phyloP scores from a whole-genome alignment of 1,139 yeast genomes.

The Nakaseomyces glabratus region DNA sequence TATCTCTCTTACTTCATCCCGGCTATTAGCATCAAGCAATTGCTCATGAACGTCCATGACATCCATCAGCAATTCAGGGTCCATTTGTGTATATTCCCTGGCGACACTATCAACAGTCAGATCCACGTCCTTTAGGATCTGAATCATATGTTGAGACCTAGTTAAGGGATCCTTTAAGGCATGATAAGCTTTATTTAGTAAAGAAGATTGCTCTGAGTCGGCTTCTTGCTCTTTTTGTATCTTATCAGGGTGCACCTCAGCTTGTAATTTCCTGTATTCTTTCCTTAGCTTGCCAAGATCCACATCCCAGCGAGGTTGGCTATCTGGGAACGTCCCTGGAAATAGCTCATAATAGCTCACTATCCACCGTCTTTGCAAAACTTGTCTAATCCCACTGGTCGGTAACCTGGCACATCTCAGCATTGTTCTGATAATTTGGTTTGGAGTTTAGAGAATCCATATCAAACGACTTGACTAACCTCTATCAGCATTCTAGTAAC shows the following conservation, averaged over 20 bases:
- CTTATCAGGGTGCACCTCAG: conserved; percentile 73
- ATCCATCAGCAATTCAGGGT: conserved; percentile 57
- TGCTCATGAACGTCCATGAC: conserved; percentile 77
- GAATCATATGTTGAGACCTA: conserved; percentile 53
- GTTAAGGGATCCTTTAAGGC: conserved; percentile 60
- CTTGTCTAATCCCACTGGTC: too few species aligned
- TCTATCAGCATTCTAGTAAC: too few species aligned
- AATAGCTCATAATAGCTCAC: conserved; percentile 48
- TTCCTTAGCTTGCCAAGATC: conserved; percentile 49
- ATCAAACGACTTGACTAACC: too few species aligned
- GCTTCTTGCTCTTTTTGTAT: conserved; percentile 20
- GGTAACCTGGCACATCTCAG: too few species aligned
- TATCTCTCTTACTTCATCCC: conserved; percentile 47
- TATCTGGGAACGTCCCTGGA: conserved; percentile 63
- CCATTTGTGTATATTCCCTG: conserved; percentile 30
- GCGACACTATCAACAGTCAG: conserved; percentile 34
- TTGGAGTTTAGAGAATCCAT: too few species aligned
- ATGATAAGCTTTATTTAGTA: conserved; percentile 67
- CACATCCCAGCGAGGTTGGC: conserved; percentile 57
- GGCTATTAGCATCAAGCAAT: conserved; percentile 53
- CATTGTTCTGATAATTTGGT: too few species aligned
- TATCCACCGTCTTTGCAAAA: conserved; percentile 13
- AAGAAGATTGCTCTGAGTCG: conserved; percentile 32
- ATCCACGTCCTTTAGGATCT: conserved; percentile 37
- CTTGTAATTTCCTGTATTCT: conserved; percentile 69